These are phyloP conservation scores for Chalciporus piperatus DNA, from an alignment of 768 basidiomycete genomes.

Conservation along the genomic window DNA sequence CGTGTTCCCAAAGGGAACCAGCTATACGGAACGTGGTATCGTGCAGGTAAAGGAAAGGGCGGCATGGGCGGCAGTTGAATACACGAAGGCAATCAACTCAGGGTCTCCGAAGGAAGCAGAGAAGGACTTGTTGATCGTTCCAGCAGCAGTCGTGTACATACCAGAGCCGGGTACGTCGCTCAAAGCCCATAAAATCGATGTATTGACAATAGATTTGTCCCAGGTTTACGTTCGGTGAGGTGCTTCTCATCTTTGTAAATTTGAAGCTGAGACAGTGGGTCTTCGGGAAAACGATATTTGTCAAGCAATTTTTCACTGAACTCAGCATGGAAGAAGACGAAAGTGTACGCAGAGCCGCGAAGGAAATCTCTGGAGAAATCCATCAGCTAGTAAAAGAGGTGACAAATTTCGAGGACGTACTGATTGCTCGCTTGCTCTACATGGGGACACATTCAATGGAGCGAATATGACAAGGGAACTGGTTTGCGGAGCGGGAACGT, in stretches of 20 bases:
- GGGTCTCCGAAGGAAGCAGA: constrained; percentile 19
- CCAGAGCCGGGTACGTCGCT: constrained; percentile 47
- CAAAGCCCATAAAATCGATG: neutral
- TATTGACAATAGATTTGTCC: neutral
- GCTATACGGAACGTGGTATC: constrained; percentile 46
- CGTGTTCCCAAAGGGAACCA: constrained; percentile 67
- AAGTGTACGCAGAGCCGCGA: constrained; percentile 48
- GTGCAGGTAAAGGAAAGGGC: constrained; percentile 58
- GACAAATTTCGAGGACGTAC: too few relatives aligned
- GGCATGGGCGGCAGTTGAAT: constrained; percentile 73
- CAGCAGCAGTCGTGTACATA: constrained; percentile 73
- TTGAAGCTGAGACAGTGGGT: neutral
- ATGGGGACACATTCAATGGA: constrained; percentile 66
- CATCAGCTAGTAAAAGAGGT: constrained; percentile 46
- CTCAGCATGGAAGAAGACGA: constrained; percentile 29
- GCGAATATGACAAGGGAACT: constrained; percentile 57
- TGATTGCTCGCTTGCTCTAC: constrained; percentile 52
- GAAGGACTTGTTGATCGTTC: constrained; percentile 49
- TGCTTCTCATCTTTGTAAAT: neutral
- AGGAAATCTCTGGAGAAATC: constrained; percentile 51
- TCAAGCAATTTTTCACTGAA: constrained; percentile 3
- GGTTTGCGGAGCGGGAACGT: constrained; percentile 48
- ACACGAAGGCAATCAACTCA: constrained; percentile 41
- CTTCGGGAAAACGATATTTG: neutral
- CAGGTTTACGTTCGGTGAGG: constrained; percentile 10